A percentile compares a stretch with the other conserved stretches of the same genome.
Conservation (phyloP, 202 grass and related monocot species). For the Cymbopogon flexuosus region DNA sequence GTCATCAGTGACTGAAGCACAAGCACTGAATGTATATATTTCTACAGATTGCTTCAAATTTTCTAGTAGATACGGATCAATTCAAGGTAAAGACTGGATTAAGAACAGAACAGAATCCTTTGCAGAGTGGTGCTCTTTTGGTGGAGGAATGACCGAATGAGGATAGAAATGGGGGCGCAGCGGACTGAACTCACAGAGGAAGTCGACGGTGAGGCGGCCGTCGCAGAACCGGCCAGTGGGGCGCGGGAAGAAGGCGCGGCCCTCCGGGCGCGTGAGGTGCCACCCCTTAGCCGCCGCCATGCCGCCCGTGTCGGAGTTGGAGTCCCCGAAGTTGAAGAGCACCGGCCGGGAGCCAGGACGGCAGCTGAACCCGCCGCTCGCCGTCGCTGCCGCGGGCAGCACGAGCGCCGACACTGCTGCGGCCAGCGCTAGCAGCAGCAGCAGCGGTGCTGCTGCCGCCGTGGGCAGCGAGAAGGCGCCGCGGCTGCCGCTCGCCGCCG, state of each 20-base stretch:
- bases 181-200: conserved; percentile 44
- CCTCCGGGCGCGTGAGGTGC: conserved; percentile 34
- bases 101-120: background rate
- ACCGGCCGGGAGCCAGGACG: conserved; percentile 31
- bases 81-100: background rate
- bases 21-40: too few species aligned
- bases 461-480: background rate
- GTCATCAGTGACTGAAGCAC: background rate
- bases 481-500: conserved; percentile 7
- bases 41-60: too few species aligned
- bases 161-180: too few species aligned
- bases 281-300: conserved; percentile 45
- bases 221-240: conserved; percentile 62
- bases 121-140: background rate
- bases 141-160: too few species aligned
- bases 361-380: conserved; percentile 15
- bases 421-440: background rate
- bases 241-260: conserved; percentile 55
- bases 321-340: conserved; percentile 78
- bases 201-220: conserved; percentile 67
- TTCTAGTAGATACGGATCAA: background rate
- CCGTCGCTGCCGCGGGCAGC: background rate
- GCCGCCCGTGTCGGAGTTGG: conserved; percentile 74
- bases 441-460: background rate
- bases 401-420: background rate